Conservation (phyloP, 345 rosid genomes). For the Abelmoschus esculentus region DNA sequence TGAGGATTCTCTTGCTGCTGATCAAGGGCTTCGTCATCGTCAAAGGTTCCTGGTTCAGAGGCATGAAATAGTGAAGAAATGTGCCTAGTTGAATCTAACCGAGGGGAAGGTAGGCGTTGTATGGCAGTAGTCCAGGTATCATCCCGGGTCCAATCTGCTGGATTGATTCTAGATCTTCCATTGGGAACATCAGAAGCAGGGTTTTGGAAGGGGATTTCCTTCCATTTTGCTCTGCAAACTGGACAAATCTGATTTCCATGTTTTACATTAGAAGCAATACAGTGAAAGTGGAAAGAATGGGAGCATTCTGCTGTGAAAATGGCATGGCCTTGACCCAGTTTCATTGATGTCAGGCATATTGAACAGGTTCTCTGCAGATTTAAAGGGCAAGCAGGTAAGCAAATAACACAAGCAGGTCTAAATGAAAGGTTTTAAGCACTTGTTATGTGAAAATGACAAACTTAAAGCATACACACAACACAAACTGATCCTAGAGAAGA, state of each 20-base stretch:
- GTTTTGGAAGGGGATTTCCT: conserved; percentile 69
- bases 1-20: conserved; percentile 28
- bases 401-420: background rate
- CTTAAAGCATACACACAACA: background rate
- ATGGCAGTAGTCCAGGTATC: conserved; percentile 53
- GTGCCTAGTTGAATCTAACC: conserved; percentile 38
- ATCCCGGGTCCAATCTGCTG: conserved; percentile 43
- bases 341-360: conserved; percentile 72
- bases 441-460: background rate
- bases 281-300: conserved; percentile 92
- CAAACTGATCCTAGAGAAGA: background rate
- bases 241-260: conserved; percentile 95
- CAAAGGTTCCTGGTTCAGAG: conserved; percentile 59
- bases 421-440: background rate
- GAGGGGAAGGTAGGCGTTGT: conserved; percentile 45
- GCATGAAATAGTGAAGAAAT: conserved; percentile 36
- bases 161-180: conserved; percentile 35
- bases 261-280: conserved; percentile 81
- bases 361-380: conserved; percentile 77
- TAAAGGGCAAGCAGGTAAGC: conserved; percentile 1
- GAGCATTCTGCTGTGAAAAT: conserved; percentile 98
- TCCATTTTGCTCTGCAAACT: conserved; percentile 37
- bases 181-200: conserved; percentile 34
- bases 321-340: conserved; percentile 83
- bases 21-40: conserved; percentile 73